phyloP scores from a whole-genome alignment of 139 green algal genomes.

The Chlamydomonas applanata region DNA sequence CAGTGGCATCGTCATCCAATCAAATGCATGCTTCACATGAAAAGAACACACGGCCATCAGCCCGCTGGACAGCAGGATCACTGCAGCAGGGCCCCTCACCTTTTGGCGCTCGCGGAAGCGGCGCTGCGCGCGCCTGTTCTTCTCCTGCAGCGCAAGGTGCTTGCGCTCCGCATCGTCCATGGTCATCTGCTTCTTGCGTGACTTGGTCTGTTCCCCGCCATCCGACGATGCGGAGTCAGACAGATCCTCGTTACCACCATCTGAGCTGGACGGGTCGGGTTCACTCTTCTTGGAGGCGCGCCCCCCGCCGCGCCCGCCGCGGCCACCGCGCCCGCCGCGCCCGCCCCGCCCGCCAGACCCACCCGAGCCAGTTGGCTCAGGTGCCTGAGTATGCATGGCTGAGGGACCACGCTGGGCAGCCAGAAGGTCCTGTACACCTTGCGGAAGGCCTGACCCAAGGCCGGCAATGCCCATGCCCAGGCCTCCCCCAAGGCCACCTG shows the following conservation, averaged over 20 bases:
- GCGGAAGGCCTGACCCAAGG: neutral
- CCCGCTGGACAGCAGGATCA: too few species aligned
- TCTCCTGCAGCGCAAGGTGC: constrained; percentile 54
- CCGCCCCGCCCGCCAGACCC: neutral
- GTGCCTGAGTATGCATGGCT: constrained; percentile 1
- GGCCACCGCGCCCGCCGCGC: constrained; percentile 4
- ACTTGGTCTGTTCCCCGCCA: neutral
- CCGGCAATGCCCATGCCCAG: constrained; percentile 8
- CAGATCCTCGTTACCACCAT: too few species aligned
- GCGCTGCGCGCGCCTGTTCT: constrained; percentile 55
- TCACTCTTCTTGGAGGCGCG: constrained; percentile 16
- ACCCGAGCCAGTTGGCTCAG: neutral
- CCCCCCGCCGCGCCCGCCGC: neutral
- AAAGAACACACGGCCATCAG: too few species aligned
- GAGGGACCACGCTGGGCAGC: neutral
- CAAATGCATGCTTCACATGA: too few species aligned
- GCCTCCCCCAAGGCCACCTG: neutral
- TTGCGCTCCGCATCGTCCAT: constrained; percentile 39
- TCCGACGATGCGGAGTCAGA: neutral
- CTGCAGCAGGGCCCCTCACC: neutral
- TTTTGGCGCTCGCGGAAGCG: constrained; percentile 36
- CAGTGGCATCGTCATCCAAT: too few species aligned
- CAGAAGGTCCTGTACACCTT: neutral
- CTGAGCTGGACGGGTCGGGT: neutral
- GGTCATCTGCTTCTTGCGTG: constrained; percentile 32